Base-by-base conservation (phyloP, 108 stramenopile species). In the Skeletonema marinoi region DNA sequence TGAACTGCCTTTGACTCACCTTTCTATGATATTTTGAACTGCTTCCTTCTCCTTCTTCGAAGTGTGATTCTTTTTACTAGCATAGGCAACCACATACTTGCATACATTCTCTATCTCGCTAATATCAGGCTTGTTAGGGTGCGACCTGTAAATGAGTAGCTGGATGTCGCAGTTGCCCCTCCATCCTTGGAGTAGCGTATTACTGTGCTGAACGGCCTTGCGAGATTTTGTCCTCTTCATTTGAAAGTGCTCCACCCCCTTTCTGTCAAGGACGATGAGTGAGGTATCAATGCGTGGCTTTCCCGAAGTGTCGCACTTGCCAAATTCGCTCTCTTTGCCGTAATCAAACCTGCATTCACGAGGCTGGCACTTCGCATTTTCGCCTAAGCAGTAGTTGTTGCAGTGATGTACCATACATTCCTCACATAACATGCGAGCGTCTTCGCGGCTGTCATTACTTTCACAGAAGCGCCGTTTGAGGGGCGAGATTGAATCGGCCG, bases 341-440 rank as follows among this genome's bases (percentile, higher is more conserved):
- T 13, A 48, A 12, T 30, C 31, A 29, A 31, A 12, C 50, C 50
- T 36, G 68, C 68, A 68, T 3, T 36, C 41, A 3, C 68, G 9
- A 6, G 68, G 68, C 2, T n/a, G 4, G 13, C 4, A 7, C 12
- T 30, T 29, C 9, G 6, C 50, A 9, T 3, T 54, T 68, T 25
- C 25, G 44, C 46, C 9, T 10, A 65, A 21, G 14, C 63, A 65
- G 29, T 65, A 65, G 63, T 31, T 8, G 32, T 65, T 65, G 29
- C 63, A 65, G 5, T 32, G 6, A 31, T 65, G 63, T 11, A 65
- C 29, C 63, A 65, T 36, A 31, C 63, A 65, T n/a, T 32, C 63
- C 63, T 65, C 19, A 30, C 33, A 32, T 29, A 65, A 21, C 63
- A 17, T 32, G 14, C 6, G 6, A 12, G 6, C n/a, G 29, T 65